phyloP scores from a whole-genome alignment of 2,329 filamentous ascomycete species.

The Berkeleyomyces basicola region DNA sequence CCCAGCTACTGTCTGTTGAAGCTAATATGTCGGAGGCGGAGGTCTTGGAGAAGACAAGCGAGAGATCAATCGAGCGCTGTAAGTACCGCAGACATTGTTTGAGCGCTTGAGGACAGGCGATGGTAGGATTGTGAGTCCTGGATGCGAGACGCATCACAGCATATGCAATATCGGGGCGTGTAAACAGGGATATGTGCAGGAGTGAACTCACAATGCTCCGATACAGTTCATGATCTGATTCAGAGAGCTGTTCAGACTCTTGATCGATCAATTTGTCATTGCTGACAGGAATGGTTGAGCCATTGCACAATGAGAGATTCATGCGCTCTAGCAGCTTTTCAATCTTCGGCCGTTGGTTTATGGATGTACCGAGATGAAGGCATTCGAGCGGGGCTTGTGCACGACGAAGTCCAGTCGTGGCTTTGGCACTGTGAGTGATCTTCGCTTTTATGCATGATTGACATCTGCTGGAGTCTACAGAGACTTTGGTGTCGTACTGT shows the following conservation, averaged over 20 bases:
- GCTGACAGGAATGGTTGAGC: too few relatives aligned
- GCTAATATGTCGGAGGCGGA: background rate
- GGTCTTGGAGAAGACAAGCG: too few relatives aligned
- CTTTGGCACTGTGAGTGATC: background rate
- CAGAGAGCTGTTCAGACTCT: too few relatives aligned
- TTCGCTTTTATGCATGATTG: background rate
- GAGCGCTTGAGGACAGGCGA: background rate
- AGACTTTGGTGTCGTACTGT: background rate
- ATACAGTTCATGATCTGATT: too few relatives aligned
- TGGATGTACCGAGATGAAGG: too few relatives aligned
- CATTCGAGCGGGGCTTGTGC: background rate
- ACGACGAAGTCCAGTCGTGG: background rate
- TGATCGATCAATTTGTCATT: too few relatives aligned
- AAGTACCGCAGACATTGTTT: background rate
- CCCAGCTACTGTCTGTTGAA: background rate
- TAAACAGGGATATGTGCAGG: background rate
- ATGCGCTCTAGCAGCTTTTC: too few relatives aligned
- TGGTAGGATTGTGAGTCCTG: background rate
- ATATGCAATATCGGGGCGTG: background rate
- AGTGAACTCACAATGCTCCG: background rate
- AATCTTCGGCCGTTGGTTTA: too few relatives aligned
- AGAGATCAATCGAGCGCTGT: background rate
- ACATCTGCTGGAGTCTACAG: background rate
- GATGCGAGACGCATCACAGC: background rate
- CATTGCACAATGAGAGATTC: too few relatives aligned